Base-by-base conservation (phyloP, 2,329 filamentous ascomycete genomes). In the Fusarium illudens region DNA sequence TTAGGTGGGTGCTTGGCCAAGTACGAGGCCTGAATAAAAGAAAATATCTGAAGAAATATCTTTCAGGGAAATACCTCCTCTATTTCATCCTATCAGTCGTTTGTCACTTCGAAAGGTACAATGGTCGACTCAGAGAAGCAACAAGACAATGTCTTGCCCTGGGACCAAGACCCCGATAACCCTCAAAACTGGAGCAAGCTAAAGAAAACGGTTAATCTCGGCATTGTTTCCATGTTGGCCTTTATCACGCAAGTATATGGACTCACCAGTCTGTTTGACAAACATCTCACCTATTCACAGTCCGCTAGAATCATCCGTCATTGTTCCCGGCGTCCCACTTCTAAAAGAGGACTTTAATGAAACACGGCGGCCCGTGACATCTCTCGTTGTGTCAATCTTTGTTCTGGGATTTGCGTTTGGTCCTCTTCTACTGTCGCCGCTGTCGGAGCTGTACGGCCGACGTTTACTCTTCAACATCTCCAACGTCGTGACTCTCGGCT, bases 301-400 rank as follows among this genome's bases (percentile, higher is more conserved):
- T 11, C 61, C 61, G 0, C 17, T 64, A 13, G 51, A 64, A 51
- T 64, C 61, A 0, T 58, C 61, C 3, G 25, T 64, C 30, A 64
- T 64, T 4, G 51, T 64, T 6, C 58, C 58, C 3, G 61, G 58
- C 1, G 61, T 64, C 13, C 51, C 58, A 1, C 58, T 64, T 27
- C 25, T 64, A 2, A 62, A 57, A 39, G n/a, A 58, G 2, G 61
- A 62, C 15, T 39, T 64, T 12, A 13, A 37, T 6, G 61, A 64
- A 20, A 62, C 30, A 0, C 19, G 54, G 15, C 33, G 48, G 17
- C 34, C 78, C 1, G 55, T 64, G 75, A 42, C 42, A 8, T 62
- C 58, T 1, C 60, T 62, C 1, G 49, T 62, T 8, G 49, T 62
- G 0, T 65, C 34, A 0, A 65, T 65, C 2, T 65, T 64, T 55